phyloP scores from a whole-genome alignment of 1,139 yeast genomes.

The Lodderomyces parapsilosis region DNA sequence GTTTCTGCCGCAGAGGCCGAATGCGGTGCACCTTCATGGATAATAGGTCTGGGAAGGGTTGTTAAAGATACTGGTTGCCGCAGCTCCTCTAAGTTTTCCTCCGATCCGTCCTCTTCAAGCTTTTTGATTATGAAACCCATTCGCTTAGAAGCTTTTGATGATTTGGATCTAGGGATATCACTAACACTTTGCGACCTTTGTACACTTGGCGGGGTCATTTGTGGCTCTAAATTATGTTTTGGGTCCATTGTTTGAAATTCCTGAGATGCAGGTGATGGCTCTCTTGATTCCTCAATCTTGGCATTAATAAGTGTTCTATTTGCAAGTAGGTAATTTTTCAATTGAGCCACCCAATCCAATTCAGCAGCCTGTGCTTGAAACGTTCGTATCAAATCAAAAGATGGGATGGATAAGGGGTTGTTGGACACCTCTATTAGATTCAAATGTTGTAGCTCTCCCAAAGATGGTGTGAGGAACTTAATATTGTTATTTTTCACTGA shows the following conservation, averaged over 20 bases:
- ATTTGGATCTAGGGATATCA: conserved; percentile 35
- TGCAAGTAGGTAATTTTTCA: conserved; percentile 41
- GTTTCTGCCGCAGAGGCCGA: conserved; percentile 27
- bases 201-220: conserved; percentile 21
- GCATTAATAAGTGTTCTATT: conserved; percentile 27
- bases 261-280: conserved; percentile 2
- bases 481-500: conserved; percentile 65
- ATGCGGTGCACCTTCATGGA: conserved; percentile 4
- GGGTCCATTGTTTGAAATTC: conserved; percentile 2
- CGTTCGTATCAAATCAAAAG: conserved; percentile 33
- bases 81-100: conserved; percentile 5
- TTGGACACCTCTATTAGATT: conserved; percentile 68
- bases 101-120: conserved; percentile 23
- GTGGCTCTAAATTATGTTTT: not conserved
- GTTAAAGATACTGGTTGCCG: not conserved
- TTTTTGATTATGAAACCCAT: conserved; percentile 67
- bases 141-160: conserved; percentile 58
- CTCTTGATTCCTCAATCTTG: conserved; percentile 20
- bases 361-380: conserved; percentile 41
- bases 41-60: not conserved
- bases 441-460: conserved; percentile 53
- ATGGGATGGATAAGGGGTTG: conserved; percentile 61
- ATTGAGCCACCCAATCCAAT: conserved; percentile 55
- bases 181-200: conserved; percentile 49
- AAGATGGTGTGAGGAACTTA: conserved; percentile 54